These are phyloP conservation scores for Clitopilus passeckerianus DNA, from an alignment of 768 basidiomycete species.

Conservation along the genomic window DNA sequence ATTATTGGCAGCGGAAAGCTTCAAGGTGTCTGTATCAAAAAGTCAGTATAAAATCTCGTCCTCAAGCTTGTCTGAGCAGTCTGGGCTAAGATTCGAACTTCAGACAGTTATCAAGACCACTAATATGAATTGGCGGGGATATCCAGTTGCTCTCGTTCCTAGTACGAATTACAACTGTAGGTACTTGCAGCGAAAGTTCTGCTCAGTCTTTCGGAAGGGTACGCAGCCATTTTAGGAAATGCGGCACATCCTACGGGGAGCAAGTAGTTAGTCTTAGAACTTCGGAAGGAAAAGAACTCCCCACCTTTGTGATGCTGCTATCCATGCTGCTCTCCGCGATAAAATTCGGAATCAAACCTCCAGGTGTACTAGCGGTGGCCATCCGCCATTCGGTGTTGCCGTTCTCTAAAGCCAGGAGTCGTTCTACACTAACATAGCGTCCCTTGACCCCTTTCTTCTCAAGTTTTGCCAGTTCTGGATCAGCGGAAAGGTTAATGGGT, in stretches of 20 bases:
- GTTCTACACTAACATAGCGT: constrained; percentile 68
- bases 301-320: constrained; percentile 57
- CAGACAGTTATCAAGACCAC: too few relatives aligned
- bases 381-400: constrained; percentile 75
- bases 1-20: too few relatives aligned
- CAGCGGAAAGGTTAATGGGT: constrained; percentile 57
- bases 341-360: constrained; percentile 64
- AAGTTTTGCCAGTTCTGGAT: constrained; percentile 46
- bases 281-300: neutral
- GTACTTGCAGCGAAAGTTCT: too few relatives aligned
- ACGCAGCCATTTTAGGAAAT: constrained; percentile 62
- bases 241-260: constrained; percentile 59
- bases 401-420: constrained; percentile 53
- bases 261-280: constrained; percentile 1
- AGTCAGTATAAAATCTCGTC: too few relatives aligned
- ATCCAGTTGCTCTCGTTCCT: too few relatives aligned
- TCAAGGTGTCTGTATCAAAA: too few relatives aligned
- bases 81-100: too few relatives aligned
- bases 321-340: constrained; percentile 58
- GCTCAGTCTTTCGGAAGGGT: neutral
- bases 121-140: too few relatives aligned
- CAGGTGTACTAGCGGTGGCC: constrained; percentile 72
- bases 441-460: constrained; percentile 65
- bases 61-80: too few relatives aligned
- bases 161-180: too few relatives aligned